A percentile compares a stretch with the other conserved stretches of the same genome.
Evolutionary conservation across 257 asterid species (phyloP).

Genomic region (Capsicum pubescens): DNA sequence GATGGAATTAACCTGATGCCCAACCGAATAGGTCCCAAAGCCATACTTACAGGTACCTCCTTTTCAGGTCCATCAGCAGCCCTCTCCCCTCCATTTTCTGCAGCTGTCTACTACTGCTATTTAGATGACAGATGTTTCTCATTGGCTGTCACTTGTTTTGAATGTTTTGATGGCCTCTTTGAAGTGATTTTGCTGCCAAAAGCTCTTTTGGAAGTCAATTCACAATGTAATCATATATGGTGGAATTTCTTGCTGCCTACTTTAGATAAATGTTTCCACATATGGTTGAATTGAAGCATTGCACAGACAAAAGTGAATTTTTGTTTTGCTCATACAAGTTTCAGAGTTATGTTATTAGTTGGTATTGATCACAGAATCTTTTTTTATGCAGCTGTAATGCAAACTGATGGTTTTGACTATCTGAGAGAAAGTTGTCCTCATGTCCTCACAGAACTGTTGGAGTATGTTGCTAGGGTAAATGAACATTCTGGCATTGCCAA

Average conservation of each 20-base stretch:
- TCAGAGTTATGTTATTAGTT: neutral
- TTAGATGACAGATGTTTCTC: neutral
- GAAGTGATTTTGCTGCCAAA: neutral
- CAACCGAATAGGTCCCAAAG: neutral
- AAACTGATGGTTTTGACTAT: slow-evolving; percentile 90
- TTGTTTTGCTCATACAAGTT: neutral
- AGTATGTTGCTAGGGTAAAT: slow-evolving; percentile 79
- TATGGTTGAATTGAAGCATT: slow-evolving; percentile 1
- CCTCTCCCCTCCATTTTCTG: neutral
- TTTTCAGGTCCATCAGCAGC: neutral
- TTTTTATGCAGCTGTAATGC: slow-evolving; percentile 88
- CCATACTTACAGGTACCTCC: neutral
- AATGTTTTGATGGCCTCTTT: neutral
- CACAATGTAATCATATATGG: neutral
- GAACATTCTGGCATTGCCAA: slow-evolving; percentile 58
- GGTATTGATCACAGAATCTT: slow-evolving; percentile 20
- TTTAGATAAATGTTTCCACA: neutral
- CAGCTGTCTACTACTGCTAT: neutral
- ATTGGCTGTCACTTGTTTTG: neutral
- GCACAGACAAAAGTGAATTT: neutral
- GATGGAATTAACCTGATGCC: neutral
- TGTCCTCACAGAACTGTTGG: slow-evolving; percentile 81
- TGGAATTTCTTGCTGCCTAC: neutral
- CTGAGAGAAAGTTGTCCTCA: slow-evolving; percentile 88
- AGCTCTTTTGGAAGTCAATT: neutral